phyloP scores from a whole-genome alignment of 1,139 yeast genomes.

The Geotrichum macrosporum region DNA sequence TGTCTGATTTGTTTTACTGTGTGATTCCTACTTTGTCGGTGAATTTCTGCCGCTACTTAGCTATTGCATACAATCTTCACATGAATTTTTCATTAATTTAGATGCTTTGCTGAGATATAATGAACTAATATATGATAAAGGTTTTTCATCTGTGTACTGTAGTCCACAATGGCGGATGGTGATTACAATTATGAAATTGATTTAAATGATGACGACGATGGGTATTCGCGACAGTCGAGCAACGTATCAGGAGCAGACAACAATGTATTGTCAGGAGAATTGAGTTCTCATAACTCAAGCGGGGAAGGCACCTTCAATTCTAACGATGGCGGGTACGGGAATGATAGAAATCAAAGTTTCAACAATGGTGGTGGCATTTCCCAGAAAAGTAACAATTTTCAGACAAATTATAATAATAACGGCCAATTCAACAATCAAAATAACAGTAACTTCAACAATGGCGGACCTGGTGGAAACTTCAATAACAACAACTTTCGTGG shows the following conservation, averaged over 20 bases:
- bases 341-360: not conserved
- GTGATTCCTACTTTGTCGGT: not conserved
- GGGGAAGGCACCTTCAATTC: constrained; percentile 2
- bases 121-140: constrained; percentile 6
- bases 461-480: too few relatives aligned
- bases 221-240: constrained; percentile 1
- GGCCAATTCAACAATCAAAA: constrained; percentile 17
- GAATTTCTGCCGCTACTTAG: too few relatives aligned
- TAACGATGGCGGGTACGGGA: not conserved
- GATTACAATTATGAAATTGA: constrained; percentile 31
- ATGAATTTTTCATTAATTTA: not conserved
- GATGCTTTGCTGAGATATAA: constrained; percentile 4
- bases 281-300: not conserved
- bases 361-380: not conserved
- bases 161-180: constrained; percentile 22
- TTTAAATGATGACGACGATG: constrained; percentile 31
- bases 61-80: too few relatives aligned
- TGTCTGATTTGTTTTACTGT: not conserved
- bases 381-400: constrained; percentile 5
- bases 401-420: constrained; percentile 9
- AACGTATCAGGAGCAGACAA: not conserved
- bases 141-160: constrained; percentile 2
- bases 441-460: constrained; percentile 16
- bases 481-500: constrained; percentile 21
- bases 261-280: not conserved